phyloP scores from a whole-genome alignment of 345 rosid species.

The Limnanthes douglasii region DNA sequence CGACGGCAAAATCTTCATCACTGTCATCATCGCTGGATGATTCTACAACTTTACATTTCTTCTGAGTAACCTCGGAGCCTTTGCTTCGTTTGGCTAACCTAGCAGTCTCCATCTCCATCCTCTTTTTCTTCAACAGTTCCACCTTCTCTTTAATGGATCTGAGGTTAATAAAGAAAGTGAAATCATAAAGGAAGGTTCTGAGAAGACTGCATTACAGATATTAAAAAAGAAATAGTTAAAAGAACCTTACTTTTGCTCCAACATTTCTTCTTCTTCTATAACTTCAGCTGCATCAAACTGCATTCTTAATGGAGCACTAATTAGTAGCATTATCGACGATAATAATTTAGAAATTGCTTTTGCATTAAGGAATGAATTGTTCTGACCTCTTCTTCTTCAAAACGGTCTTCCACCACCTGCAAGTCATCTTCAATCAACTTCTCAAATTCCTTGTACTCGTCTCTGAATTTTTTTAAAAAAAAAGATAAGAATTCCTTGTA shows the following conservation, averaged over 20 bases:
- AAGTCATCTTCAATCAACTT: slow-evolving; percentile 86
- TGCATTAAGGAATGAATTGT: background rate
- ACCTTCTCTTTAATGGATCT: too few species aligned
- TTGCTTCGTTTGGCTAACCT: slow-evolving; percentile 40
- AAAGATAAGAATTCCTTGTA: too few species aligned
- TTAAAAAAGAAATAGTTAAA: background rate
- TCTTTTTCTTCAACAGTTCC: slow-evolving; percentile 49
- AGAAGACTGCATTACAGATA: background rate
- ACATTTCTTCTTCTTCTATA: slow-evolving; percentile 68
- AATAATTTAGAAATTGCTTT: background rate
- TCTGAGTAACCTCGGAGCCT: slow-evolving; percentile 16
- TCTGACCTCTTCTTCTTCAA: slow-evolving; percentile 95
- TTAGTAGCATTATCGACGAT: background rate
- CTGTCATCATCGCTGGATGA: slow-evolving; percentile 53
- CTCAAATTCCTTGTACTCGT: slow-evolving; percentile 90
- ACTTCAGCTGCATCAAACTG: slow-evolving; percentile 97
- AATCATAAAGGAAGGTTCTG: background rate
- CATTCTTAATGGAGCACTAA: slow-evolving; percentile 8
- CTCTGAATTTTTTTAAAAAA: too few species aligned
- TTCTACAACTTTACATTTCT: slow-evolving; percentile 24
- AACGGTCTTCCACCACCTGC: slow-evolving; percentile 70
- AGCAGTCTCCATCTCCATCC: slow-evolving; percentile 50
- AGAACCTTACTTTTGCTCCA: slow-evolving; percentile 71
- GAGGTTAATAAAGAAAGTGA: background rate
- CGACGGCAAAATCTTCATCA: slow-evolving; percentile 55